Conservation (phyloP, 1,139 yeast genomes). For the Pichia sp. region DNA sequence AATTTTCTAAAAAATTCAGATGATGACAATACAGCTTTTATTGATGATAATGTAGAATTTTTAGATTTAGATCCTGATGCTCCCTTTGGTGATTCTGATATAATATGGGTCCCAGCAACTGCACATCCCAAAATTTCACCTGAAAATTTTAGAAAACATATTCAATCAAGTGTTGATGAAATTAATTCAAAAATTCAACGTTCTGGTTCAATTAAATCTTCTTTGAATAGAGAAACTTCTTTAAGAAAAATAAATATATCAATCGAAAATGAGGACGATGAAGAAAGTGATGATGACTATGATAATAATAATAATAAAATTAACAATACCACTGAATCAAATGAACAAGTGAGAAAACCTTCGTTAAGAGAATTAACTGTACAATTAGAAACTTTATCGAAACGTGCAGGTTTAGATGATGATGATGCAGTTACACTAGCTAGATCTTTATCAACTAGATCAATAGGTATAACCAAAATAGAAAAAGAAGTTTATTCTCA, state of each 20-base stretch:
- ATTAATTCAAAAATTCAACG: conserved; percentile 45
- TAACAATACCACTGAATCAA: neutral
- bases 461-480: conserved; percentile 50
- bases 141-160: conserved; percentile 77
- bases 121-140: conserved; percentile 93
- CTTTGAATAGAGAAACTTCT: conserved; percentile 20
- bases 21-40: conserved; percentile 11
- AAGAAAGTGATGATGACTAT: neutral
- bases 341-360: conserved; percentile 31
- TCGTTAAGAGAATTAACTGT: conserved; percentile 61
- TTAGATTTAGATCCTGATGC: conserved; percentile 25
- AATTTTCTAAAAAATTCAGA: neutral
- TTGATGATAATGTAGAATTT: conserved; percentile 16
- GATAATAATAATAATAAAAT: neutral
- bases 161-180: conserved; percentile 73
- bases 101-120: conserved; percentile 92
- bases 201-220: conserved; percentile 25
- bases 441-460: conserved; percentile 56
- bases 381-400: conserved; percentile 60
- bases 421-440: conserved; percentile 72
- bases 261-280: neutral
- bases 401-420: conserved; percentile 66
- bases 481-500: conserved; percentile 34
- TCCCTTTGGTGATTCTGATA: conserved; percentile 32
- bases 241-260: conserved; percentile 4